Percentiles rank a stretch among this genome's conserved stretches.
phyloP scores from a whole-genome alignment of 345 rosid genomes.

The Stellera chamaejasme region DNA sequence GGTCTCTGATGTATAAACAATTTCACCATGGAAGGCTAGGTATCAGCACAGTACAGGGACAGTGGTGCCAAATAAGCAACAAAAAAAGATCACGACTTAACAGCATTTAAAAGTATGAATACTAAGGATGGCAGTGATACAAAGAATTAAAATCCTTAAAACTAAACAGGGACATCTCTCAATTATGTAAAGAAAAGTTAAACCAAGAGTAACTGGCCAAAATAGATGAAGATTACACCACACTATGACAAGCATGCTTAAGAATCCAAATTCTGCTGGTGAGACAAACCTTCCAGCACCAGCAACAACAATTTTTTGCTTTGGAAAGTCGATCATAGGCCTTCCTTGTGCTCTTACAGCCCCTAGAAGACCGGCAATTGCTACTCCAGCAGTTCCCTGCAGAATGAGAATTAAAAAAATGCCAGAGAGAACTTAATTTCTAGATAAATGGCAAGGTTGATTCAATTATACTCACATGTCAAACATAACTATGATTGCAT shows the following conservation, averaged over 20 bases:
- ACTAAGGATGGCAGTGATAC: too few species aligned
- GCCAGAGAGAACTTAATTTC: background rate
- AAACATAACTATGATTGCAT: too few species aligned
- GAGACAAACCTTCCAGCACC: conserved; percentile 91
- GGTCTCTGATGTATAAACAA: background rate
- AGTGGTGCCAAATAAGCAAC: background rate
- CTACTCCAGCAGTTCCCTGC: conserved; percentile 99
- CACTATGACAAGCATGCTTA: conserved; percentile 2
- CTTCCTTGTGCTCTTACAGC: conserved; percentile 98
- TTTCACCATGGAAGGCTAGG: background rate
- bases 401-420: conserved; percentile 2
- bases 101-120: too few species aligned
- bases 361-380: conserved; percentile 96
- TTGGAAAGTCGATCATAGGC: conserved; percentile 95
- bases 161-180: too few species aligned
- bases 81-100: background rate
- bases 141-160: too few species aligned
- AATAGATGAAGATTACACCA: too few species aligned
- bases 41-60: background rate
- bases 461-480: too few species aligned
- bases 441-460: too few species aligned
- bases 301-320: conserved; percentile 95
- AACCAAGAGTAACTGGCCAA: too few species aligned
- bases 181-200: too few species aligned
- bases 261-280: background rate